Base-by-base conservation (phyloP, 2,329 filamentous ascomycete genomes). In the Pseudogymnoascus sp. region DNA sequence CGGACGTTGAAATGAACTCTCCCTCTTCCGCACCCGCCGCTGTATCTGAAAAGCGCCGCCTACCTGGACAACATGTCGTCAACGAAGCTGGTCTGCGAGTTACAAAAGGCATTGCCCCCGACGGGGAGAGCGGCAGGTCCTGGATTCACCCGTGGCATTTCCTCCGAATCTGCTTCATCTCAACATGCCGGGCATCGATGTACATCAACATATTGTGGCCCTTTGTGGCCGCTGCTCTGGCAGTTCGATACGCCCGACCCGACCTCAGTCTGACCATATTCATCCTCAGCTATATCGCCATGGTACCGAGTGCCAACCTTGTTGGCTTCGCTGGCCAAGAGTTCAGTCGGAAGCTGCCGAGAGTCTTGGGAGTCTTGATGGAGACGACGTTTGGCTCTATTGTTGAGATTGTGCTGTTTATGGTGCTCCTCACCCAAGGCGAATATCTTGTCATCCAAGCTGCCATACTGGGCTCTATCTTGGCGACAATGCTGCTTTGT, bases 371-470 rank as follows among this genome's bases (percentile, higher is more conserved):
- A 26, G 81, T 89, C 10, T 73, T 90, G 66, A 73, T 80, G 14
- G 84, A 87, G 70, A 85, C 82, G 1, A 85, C 83, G 69, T 74
- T 92, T 61, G 89, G 88, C 2, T 90, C 89, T 0, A 76, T 92
- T 8, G 90, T 95, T 62, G 91, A 96, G 72, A 87, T 96, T 64
- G 83, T 96, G 57, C 77, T 96, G 31, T 95, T 96, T 75, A 88
- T 93, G 79, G 83, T 93, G 2, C 77, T 96, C 51, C 80, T 95
- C 4, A 74, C 73, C 10, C 74, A 78, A 1, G 68, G 79, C 61
- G 75, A 78, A 73, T 86, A 88, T 65, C 80, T 82, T n/a, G 89
- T 95, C 68, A 90, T 96, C 69, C 85, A 91, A 71, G 90, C 90
- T 62, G 91, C 91, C 26, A 93, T 96, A 63, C 77, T 96, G 0